Evolutionary conservation across 352 stramenopile genomes (phyloP), one percentile per base, ranked within the genome.

Genomic region (Globisporangium rhizosaccharum): DNA sequence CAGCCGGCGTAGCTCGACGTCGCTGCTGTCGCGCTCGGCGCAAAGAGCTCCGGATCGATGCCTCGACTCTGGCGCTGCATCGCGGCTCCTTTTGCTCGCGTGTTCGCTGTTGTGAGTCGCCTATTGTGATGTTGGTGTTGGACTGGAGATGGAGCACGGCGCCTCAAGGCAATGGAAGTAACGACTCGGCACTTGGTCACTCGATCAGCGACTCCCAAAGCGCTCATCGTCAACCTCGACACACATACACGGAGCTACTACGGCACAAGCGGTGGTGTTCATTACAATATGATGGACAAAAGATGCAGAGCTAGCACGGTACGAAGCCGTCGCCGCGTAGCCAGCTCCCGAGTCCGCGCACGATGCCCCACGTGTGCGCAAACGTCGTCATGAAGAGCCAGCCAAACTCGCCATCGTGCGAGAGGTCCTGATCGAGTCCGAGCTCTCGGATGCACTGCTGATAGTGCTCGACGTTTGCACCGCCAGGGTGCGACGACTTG

Each of bases 401-500:
- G 20, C 71, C 67, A 57, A 82, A 85, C 62, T 82, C 75, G 8
- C 69, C 73, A 23, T 82, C 75, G 6, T 41, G 49, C 14, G 75
- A 84, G 6, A 85, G 66, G 33, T 80, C 72, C 33, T 80, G 64
- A 14, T 82, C 68, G 18, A 61, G 45, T 10, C 75, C 75, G 1
- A 85, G 48, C 39, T 82, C 71, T 0, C 66, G 66, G 39, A 85
- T 85, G 49, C 75, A 82, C 47, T 82, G 64, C 54, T 85, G 75
- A 28, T 85, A 85, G 57, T 85, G 70, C 59, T 82, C 72, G 23
- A 85, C 75, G 39, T 85, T 85, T 2, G 75, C 71, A n/a, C 72
- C 73, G 4, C 75, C 71, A 1, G 73, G 64, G 44, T 82, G 72
- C 2, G 61, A 45, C 7, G 72, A 79, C 28, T 65, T 55, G 12